These are phyloP conservation scores for Apiospora rasikravindrae DNA, from an alignment of 2,329 filamentous ascomycete species.

Conservation along the genomic window DNA sequence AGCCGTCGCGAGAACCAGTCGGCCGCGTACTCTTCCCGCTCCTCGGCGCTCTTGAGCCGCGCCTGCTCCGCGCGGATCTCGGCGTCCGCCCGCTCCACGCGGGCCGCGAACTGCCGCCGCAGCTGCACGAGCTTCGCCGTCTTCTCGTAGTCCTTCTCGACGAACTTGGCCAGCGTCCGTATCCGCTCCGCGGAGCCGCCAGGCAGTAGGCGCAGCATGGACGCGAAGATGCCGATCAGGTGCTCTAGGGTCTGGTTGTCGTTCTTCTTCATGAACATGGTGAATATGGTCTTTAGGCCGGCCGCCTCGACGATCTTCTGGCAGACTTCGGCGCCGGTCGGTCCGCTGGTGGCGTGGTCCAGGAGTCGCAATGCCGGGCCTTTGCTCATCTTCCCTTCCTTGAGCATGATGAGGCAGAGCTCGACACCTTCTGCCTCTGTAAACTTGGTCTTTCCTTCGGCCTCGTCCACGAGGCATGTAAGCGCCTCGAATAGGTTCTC, in stretches of 20 bases:
- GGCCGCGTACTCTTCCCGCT: conserved; percentile 64
- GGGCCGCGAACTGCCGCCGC: conserved; percentile 71
- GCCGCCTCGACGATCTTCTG: conserved; percentile 79
- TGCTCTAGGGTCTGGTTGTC: conserved; percentile 77
- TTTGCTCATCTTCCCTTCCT: conserved; percentile 85
- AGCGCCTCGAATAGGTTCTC: conserved; percentile 91
- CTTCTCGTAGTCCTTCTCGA: conserved; percentile 94
- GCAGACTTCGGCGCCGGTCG: conserved; percentile 67
- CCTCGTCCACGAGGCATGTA: conserved; percentile 79
- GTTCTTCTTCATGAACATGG: conserved; percentile 78
- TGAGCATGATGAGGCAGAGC: conserved; percentile 88
- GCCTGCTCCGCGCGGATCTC: conserved; percentile 64
- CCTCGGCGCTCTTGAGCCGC: conserved; percentile 52
- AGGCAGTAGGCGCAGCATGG: conserved; percentile 79
- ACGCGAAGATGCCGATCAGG: conserved; percentile 82
- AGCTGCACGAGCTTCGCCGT: conserved; percentile 73
- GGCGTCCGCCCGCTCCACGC: conserved; percentile 66
- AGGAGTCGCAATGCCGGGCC: conserved; percentile 78
- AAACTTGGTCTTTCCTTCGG: conserved; percentile 78
- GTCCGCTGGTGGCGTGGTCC: conserved; percentile 76
- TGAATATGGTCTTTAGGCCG: conserved; percentile 84
- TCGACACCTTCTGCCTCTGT: conserved; percentile 91
- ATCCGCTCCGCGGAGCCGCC: conserved; percentile 80
- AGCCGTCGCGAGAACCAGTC: conserved; percentile 78
- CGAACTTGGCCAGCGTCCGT: conserved; percentile 87